phyloP scores from a whole-genome alignment of 1,139 yeast species.

The Yamadazyma oceani region DNA sequence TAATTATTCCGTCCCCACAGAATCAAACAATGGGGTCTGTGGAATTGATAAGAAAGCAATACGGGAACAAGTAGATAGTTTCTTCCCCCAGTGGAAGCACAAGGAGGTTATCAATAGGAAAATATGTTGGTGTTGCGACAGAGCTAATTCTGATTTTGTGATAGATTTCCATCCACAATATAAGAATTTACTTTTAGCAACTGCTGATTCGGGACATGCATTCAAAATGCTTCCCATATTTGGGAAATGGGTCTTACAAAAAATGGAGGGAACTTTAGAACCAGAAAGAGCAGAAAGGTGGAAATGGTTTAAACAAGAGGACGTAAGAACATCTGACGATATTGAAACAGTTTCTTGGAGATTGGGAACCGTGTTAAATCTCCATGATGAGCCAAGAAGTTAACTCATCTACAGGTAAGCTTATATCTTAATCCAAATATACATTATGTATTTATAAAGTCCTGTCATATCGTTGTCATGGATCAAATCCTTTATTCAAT shows the following conservation, averaged over 20 bases:
- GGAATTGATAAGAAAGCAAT: constrained; percentile 11
- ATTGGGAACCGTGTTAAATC: constrained; percentile 14
- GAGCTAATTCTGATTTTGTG: constrained; percentile 18
- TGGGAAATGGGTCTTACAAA: constrained; percentile 17
- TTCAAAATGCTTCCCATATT: constrained; percentile 20
- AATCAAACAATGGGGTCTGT: constrained; percentile 15
- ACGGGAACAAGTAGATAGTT: constrained; percentile 10
- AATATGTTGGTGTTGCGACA: constrained; percentile 24
- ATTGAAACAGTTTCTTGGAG: constrained; percentile 15
- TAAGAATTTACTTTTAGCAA: constrained; percentile 16
- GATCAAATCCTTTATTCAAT: too few relatives aligned
- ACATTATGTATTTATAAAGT: too few relatives aligned
- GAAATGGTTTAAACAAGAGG: constrained; percentile 13
- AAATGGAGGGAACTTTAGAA: constrained; percentile 9
- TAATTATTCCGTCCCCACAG: constrained; percentile 16
- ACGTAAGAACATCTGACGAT: constrained; percentile 4
- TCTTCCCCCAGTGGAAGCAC: constrained; percentile 14
- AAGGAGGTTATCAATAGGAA: constrained; percentile 16
- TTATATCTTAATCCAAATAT: too few relatives aligned
- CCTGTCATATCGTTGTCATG: too few relatives aligned
- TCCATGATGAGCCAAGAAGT: constrained; percentile 6
- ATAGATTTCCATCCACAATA: constrained; percentile 19
- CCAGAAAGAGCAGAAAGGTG: constrained; percentile 11
- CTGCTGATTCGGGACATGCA: constrained; percentile 23
- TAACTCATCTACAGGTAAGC: constrained; percentile 1